phyloP scores from a whole-genome alignment of 805 yeast species.

The Hanseniaspora mollemarum region DNA sequence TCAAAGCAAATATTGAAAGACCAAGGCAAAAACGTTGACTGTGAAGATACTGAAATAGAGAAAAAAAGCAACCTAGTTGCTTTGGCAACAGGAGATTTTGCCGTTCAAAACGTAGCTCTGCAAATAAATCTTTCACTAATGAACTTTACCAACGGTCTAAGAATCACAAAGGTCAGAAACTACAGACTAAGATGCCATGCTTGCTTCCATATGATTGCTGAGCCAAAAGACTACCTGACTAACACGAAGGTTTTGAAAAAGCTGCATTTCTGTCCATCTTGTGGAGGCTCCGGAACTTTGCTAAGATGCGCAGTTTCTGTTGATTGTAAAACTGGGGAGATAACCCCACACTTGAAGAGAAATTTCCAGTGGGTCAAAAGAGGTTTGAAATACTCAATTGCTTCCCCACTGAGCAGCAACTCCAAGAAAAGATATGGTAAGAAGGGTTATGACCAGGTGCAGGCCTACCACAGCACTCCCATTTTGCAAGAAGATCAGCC shows the following conservation, averaged over 20 bases:
- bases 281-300: constrained; percentile 82
- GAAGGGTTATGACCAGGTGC: constrained; percentile 48
- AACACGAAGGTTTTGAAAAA: constrained; percentile 32
- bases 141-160: constrained; percentile 73
- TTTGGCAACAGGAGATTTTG: constrained; percentile 89
- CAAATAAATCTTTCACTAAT: constrained; percentile 81
- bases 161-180: constrained; percentile 72
- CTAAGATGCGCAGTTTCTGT: constrained; percentile 84
- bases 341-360: constrained; percentile 77
- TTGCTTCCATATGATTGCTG: constrained; percentile 75
- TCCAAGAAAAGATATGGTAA: constrained; percentile 63
- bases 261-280: constrained; percentile 82
- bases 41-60: constrained; percentile 30
- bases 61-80: constrained; percentile 55
- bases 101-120: constrained; percentile 88
- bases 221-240: constrained; percentile 43
- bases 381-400: constrained; percentile 70
- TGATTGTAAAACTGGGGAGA: constrained; percentile 62
- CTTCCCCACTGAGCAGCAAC: constrained; percentile 78
- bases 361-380: constrained; percentile 89
- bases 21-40: constrained; percentile 43
- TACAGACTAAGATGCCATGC: constrained; percentile 97
- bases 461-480: constrained; percentile 44
- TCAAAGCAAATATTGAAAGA: constrained; percentile 59
- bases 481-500: constrained; percentile 85